A percentile compares a stretch with the other conserved stretches of the same genome.
Evolutionary conservation across 2,329 filamentous ascomycete genomes (phyloP).

Genomic region (Paecilomyces sp.): DNA sequence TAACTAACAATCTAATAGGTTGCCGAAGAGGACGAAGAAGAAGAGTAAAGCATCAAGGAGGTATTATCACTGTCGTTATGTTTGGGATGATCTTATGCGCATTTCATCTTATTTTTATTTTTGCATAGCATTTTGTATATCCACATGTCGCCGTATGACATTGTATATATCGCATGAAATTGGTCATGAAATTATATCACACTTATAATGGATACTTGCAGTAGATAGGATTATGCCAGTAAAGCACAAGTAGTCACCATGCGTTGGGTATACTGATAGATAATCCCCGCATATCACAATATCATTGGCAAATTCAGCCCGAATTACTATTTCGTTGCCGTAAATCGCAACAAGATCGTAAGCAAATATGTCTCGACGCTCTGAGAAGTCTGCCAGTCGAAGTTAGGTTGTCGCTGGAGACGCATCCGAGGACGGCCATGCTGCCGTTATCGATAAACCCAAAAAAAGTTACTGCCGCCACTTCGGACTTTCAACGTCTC

Average conservation of each 20-base stretch:
- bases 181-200: neutral
- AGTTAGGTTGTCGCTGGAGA: neutral
- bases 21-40: slow-evolving; percentile 34
- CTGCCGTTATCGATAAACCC: neutral
- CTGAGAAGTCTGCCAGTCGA: neutral
- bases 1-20: slow-evolving; percentile 24
- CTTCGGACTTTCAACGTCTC: neutral
- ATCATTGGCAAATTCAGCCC: too few relatives aligned
- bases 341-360: neutral
- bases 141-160: neutral
- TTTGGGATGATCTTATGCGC: slow-evolving; percentile 5
- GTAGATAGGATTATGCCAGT: neutral
- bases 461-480: neutral
- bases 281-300: too few relatives aligned
- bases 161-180: neutral
- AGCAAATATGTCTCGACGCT: neutral
- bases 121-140: slow-evolving; percentile 1
- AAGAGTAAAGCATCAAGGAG: slow-evolving; percentile 19
- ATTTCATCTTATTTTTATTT: slow-evolving; percentile 7
- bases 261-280: neutral
- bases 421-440: neutral
- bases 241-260: neutral
- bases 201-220: neutral
- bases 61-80: neutral
- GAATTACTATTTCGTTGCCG: neutral